Evolutionary conservation across 179 eudicot species (phyloP), one percentile per base, ranked within the genome.

Genomic region (Pouteria campechiana): DNA sequence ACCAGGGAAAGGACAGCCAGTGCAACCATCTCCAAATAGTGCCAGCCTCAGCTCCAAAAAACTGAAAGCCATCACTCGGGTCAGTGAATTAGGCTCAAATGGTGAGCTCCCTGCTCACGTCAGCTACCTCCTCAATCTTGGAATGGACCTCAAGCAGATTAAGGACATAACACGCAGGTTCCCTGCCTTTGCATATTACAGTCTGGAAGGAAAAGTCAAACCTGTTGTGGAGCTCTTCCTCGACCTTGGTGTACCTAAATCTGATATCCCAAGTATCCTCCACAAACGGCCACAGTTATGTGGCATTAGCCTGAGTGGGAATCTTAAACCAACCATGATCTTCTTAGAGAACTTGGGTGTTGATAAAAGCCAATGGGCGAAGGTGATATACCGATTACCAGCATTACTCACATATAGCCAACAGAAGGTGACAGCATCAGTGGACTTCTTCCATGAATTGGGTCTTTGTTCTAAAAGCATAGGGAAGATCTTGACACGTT

Each of bases 181-280:
- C 56, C 95, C 93, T 14, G 70, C 92, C 40, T 85, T 85, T 55
- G 93, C 88, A 32, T 71, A 78, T 63, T 84, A 78, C 60, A 81
- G 88, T 44, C 58, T 78, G 58, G 88, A 85, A 12, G 81, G 92
- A 32, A 85, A 85, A 64, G 61, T 85, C 35, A 78, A 68, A 65
- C 95, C 93, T 4, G 63, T 81, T 1, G 84, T 85, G 14, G 84
- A 81, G 48, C 81, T 85, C 58, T 88, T 85, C 44, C 72, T 81
- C 35, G 84, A 81, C 18, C 81, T 85, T 17, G 95, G 95, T 16
- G 64, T 85, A 29, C 68, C 84, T 6, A 70, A 78, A 58, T 43
- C 84, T 7, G 83, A 78, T 39, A 78, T 85, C 14, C 84, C 88
- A 24, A 62, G 35, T 2, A 85, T 85, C 34, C 70, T 85, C 42